Evolutionary conservation across 208 protist genomes (phyloP), one percentile per base, ranked within the genome.

Genomic region (Acanthamoeba culbertsoni): DNA sequence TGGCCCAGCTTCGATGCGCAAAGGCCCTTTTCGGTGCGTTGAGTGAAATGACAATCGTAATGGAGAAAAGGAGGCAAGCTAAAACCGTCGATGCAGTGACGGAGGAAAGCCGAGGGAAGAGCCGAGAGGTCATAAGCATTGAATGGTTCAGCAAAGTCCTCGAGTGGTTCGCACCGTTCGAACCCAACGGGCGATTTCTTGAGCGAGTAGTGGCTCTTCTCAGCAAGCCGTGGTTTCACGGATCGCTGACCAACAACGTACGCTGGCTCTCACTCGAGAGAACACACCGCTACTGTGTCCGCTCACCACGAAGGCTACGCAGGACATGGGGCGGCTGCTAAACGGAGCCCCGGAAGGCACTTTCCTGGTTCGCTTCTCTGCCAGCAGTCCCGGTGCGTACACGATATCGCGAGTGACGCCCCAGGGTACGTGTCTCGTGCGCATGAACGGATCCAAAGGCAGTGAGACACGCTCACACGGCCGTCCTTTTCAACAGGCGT

Each of bases 291-390:
- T 75, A 2, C 63, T 75, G 35, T 12, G 16, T 26, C 8, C 28
- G 3, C 63, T 33, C 40, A 20, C 40, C 1, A n/a, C n/a, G 16
- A 33, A 51, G 43, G 46, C 3, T n/a, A n/a, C 1, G 20, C 37
- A 91, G 57, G 86, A 91, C 16, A 42, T 57, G 53, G 59, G 26
- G 6, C 53, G 40, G 0, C 20, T 51, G 40, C 28, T 91, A 59
- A 37, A 23, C 4, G 59, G 59, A 8, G 53, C 57, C 16, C 26
- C 71, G 20, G 59, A 51, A 33, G 95, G 95, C 33, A 95, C 95
- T 28, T 96, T 96, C 91, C 86, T 96, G 31, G 95, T 96, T 1
- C 68, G 95, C n/a, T 96, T 96, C 57, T 92, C 65, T 8, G 94
- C 93, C 1, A 93, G 62, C 92, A 91, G 93, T 45, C 92, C 86